These are phyloP conservation scores for Copromyces sp. DNA, from an alignment of 495 filamentous ascomycete genomes.

Conservation along the genomic window DNA sequence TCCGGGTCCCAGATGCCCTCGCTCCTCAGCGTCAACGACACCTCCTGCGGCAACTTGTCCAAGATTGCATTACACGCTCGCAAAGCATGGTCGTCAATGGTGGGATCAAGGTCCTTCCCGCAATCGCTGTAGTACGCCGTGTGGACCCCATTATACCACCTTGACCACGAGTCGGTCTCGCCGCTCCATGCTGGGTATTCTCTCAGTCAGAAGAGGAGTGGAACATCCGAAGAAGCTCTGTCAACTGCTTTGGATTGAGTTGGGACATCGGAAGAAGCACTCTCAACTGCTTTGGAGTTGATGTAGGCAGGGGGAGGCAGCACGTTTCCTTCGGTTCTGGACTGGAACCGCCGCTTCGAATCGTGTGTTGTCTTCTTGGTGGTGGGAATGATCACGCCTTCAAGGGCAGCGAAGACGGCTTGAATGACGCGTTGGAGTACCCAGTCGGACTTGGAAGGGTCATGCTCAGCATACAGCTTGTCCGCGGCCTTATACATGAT, in stretches of 20 bases:
- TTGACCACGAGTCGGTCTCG: neutral
- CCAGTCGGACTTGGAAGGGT: neutral
- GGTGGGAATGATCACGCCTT: neutral
- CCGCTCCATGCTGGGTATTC: neutral
- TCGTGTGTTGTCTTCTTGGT: neutral
- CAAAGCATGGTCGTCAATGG: neutral
- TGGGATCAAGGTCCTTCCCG: neutral
- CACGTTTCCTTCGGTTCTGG: neutral
- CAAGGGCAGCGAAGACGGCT: neutral
- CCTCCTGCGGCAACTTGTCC: neutral
- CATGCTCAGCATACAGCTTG: fast-evolving
- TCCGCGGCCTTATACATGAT: neutral
- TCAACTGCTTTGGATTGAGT: neutral
- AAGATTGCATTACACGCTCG: neutral
- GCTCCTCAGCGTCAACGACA: neutral
- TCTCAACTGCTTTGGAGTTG: neutral
- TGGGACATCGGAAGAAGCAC: neutral
- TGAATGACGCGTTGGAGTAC: neutral
- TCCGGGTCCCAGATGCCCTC: neutral
- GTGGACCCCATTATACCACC: neutral
- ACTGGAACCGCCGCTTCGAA: neutral
- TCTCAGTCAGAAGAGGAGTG: neutral
- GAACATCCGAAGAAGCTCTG: neutral
- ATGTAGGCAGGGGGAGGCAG: neutral
- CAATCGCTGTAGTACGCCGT: neutral